These are phyloP conservation scores for Pythium apleroticum DNA, from an alignment of 352 stramenopile species.

Conservation along the genomic window DNA sequence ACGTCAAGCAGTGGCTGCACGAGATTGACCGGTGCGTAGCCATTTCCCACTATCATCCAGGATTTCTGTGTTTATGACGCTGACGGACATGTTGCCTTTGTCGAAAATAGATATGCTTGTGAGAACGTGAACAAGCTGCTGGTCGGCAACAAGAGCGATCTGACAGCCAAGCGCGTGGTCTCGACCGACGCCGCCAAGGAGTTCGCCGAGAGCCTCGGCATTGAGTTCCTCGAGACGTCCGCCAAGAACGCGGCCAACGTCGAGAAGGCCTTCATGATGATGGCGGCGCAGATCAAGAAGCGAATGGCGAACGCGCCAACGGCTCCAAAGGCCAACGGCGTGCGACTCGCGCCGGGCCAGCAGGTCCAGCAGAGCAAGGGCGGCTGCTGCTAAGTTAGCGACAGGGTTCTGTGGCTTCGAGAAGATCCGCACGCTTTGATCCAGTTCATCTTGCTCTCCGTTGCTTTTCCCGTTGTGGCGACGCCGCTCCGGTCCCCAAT, in stretches of 20 bases:
- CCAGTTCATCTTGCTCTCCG: neutral
- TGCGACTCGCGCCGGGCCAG: slow-evolving; percentile 63
- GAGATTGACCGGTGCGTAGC: slow-evolving; percentile 80
- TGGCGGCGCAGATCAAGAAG: slow-evolving; percentile 92
- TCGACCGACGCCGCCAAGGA: slow-evolving; percentile 92
- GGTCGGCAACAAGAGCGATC: slow-evolving; percentile 98
- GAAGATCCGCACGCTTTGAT: slow-evolving; percentile 13
- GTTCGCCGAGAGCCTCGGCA: slow-evolving; percentile 85
- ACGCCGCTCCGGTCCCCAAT: neutral
- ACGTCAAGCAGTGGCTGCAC: slow-evolving; percentile 98
- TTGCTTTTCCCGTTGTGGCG: neutral
- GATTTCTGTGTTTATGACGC: neutral
- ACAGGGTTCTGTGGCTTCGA: slow-evolving; percentile 15
- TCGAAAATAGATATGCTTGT: slow-evolving; percentile 90
- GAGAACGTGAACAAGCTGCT: slow-evolving; percentile 97
- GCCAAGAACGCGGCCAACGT: slow-evolving; percentile 90
- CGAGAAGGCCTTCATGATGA: slow-evolving; percentile 92
- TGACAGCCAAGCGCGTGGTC: slow-evolving; percentile 93
- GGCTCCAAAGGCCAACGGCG: slow-evolving; percentile 55
- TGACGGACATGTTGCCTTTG: neutral
- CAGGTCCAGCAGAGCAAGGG: slow-evolving; percentile 67
- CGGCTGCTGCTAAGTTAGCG: slow-evolving; percentile 79
- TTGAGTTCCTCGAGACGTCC: slow-evolving; percentile 89
- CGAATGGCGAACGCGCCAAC: slow-evolving; percentile 86
- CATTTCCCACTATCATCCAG: slow-evolving; percentile 15